phyloP scores from a whole-genome alignment of 1,139 yeast genomes.

The Casaregolazyma lundiana region DNA sequence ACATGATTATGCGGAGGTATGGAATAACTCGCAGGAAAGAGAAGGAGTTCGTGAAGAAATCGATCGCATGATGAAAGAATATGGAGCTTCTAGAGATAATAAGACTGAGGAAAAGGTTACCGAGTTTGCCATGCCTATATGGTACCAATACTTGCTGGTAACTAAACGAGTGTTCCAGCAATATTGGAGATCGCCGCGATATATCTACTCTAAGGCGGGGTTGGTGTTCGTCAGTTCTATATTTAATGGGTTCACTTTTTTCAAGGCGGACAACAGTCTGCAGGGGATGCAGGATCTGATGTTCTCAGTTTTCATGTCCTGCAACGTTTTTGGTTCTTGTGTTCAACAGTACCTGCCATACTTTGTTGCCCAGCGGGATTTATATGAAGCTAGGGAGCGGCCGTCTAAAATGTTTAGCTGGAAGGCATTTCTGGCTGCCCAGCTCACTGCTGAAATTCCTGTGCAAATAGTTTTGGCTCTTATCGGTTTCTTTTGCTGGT shows the following conservation, averaged over 20 bases:
- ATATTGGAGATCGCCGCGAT: slow-evolving; percentile 72
- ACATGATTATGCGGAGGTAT: slow-evolving; percentile 60
- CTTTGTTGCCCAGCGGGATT: slow-evolving; percentile 64
- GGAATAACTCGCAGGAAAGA: slow-evolving; percentile 59
- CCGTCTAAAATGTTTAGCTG: slow-evolving; percentile 66
- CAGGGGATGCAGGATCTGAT: slow-evolving; percentile 43
- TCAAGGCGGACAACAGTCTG: slow-evolving; percentile 55
- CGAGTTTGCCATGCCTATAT: slow-evolving; percentile 40
- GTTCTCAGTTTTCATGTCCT: slow-evolving; percentile 65
- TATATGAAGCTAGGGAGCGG: slow-evolving; percentile 87
- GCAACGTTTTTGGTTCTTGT: slow-evolving; percentile 56
- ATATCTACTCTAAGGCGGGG: slow-evolving; percentile 61
- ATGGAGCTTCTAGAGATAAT: slow-evolving; percentile 20
- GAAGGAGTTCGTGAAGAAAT: slow-evolving; percentile 36
- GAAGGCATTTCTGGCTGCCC: slow-evolving; percentile 57
- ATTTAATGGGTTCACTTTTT: slow-evolving; percentile 73
- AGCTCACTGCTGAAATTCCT: slow-evolving; percentile 69
- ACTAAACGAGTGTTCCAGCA: slow-evolving; percentile 52
- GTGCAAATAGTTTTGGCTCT: slow-evolving; percentile 67
- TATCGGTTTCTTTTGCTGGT: slow-evolving; percentile 66
- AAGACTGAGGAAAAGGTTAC: slow-evolving; percentile 22
- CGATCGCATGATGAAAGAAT: slow-evolving; percentile 23
- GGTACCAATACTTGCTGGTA: slow-evolving; percentile 49
- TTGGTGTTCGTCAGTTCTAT: slow-evolving; percentile 49
- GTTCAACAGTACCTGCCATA: slow-evolving; percentile 72